phyloP scores from a whole-genome alignment of 192 early-diverging fungal species.

The Entomortierella beljakovae region DNA sequence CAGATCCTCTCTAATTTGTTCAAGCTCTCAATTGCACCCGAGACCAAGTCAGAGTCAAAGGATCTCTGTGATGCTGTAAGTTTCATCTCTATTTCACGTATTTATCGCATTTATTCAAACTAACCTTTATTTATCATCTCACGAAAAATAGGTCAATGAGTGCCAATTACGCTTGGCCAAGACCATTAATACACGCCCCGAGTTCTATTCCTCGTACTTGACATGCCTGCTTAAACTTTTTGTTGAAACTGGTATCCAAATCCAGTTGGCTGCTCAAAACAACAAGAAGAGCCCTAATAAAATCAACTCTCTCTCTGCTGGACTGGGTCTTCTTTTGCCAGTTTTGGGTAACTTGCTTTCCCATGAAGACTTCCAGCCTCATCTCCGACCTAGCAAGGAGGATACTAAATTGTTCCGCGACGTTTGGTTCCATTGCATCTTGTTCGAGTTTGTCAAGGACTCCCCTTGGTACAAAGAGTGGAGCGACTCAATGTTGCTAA shows the following conservation, averaged over 20 bases:
- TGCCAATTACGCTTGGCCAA: slow-evolving; percentile 63
- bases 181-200: slow-evolving; percentile 59
- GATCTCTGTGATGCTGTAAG: slow-evolving; percentile 63
- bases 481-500: slow-evolving; percentile 69
- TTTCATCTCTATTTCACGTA: not conserved
- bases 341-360: slow-evolving; percentile 69
- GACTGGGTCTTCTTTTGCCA: slow-evolving; percentile 70
- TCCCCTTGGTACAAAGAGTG: slow-evolving; percentile 83
- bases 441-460: slow-evolving; percentile 80
- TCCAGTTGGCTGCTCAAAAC: slow-evolving; percentile 59
- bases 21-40: slow-evolving; percentile 55
- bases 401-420: slow-evolving; percentile 82
- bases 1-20: slow-evolving; percentile 59
- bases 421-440: slow-evolving; percentile 90
- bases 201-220: slow-evolving; percentile 67
- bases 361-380: slow-evolving; percentile 68
- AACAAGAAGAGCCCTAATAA: slow-evolving; percentile 58
- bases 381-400: slow-evolving; percentile 68
- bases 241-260: slow-evolving; percentile 70
- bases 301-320: slow-evolving; percentile 58
- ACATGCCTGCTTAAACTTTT: slow-evolving; percentile 64
- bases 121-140: too few species aligned
- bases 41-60: slow-evolving; percentile 56
- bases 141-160: slow-evolving; percentile 53
- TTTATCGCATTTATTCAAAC: not conserved